Evolutionary conservation across 257 asterid genomes (phyloP).

Genomic region (Solanum chaucha): DNA sequence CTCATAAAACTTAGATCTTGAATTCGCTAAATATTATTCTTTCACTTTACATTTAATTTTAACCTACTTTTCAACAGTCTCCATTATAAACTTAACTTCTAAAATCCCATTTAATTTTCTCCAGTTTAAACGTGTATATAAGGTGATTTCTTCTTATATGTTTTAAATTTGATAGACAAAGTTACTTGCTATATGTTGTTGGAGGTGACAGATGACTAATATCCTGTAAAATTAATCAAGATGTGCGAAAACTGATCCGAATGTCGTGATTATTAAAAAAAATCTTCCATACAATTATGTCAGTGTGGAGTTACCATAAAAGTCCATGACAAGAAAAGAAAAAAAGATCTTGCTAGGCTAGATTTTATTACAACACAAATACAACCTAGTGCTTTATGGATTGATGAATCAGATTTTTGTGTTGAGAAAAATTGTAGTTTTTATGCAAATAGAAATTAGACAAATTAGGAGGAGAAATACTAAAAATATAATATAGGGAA

Average conservation of each 20-base stretch:
- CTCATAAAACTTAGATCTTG: background rate
- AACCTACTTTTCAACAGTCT: background rate
- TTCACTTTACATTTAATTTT: background rate
- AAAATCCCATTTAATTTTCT: background rate
- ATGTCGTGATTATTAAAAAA: fast-evolving
- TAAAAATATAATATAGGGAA: background rate
- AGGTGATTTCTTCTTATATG: background rate
- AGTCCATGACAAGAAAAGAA: background rate
- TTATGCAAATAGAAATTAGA: background rate
- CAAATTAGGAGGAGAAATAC: background rate
- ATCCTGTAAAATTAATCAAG: background rate
- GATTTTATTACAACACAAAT: background rate
- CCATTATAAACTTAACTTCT: background rate
- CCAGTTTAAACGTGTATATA: background rate
- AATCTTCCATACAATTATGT: background rate
- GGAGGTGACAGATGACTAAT: background rate
- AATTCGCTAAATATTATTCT: background rate
- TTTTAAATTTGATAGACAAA: background rate
- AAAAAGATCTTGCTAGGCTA: background rate
- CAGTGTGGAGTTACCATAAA: background rate
- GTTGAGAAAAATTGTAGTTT: background rate
- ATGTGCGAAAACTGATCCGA: fast-evolving
- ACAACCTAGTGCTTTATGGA: background rate
- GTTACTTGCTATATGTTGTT: background rate
- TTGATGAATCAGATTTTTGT: background rate